Evolutionary conservation across 148 eudicot species (phyloP), one percentile per base, ranked within the genome.

Genomic region (Vaccinium darrowii): DNA sequence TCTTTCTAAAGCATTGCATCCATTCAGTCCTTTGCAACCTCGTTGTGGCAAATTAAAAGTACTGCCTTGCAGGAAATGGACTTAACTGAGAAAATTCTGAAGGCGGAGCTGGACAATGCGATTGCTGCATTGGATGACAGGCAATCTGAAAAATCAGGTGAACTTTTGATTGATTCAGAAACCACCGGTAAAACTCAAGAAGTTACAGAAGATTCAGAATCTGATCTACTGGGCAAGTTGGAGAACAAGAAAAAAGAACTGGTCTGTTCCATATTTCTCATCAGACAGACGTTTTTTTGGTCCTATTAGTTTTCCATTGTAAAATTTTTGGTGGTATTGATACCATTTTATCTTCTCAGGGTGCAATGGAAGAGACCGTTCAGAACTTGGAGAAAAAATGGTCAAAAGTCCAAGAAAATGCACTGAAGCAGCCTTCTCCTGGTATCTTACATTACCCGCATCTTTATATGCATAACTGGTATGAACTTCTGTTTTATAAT

Each of bases 401-500:
- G 98, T 90, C 91, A 52, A 86, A 90, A 82, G 89, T 97, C 84
- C 99, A 97, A 86, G 93, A 93, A n/a, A 91, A 90, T 86, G 93
- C 93, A 54, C 84, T 91, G 86, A 93, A 93, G 89, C 94, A 88
- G 87, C 99, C 99, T 87, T 90, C 98, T 84, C 98, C 98, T 91
- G 98, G 98, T 97, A 87, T 84, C 4, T 80, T 43, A 72, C 74
- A 47, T 87, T 57, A 27, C 60, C 21, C 30, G 43, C 53, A n/a
- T 74, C 51, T 19, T 11, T 27, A 11, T 27, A 5, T 60, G 25
- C 60, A 5, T 75, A 56, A 4, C 51, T 81, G 11, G 30, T 51
- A 69, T 67, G 58, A 30, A 36, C 16, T 69, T 15, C 27, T 15
- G 25, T 15, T 23, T 8, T 62, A 10, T 50, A 50, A 14, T n/a